phyloP scores from a whole-genome alignment of 352 stramenopile genomes.

The Pythium dissotocum region DNA sequence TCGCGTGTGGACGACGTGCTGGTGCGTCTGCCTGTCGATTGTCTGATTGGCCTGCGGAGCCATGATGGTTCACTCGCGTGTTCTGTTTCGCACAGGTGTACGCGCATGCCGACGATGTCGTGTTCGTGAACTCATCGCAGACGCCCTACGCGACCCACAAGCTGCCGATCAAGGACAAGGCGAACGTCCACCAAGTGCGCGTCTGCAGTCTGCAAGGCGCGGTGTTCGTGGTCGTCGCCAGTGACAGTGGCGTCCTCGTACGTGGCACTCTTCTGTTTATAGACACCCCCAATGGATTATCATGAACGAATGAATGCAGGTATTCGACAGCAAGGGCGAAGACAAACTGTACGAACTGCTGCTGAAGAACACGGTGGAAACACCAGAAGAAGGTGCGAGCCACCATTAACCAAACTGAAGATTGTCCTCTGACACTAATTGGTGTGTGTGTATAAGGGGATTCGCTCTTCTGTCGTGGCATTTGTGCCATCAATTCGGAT shows the following conservation, averaged over 20 bases:
- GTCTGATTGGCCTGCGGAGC: neutral
- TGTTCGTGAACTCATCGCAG: constrained; percentile 27
- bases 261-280: neutral
- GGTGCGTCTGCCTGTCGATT: constrained; percentile 7
- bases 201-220: constrained; percentile 49
- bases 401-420: neutral
- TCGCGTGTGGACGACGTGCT: constrained; percentile 26
- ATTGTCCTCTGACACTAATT: neutral
- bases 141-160: constrained; percentile 29
- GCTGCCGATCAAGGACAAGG: constrained; percentile 30
- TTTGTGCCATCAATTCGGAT: constrained; percentile 55
- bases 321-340: constrained; percentile 63
- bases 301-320: constrained; percentile 28
- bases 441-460: constrained; percentile 27
- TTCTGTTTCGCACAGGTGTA: constrained; percentile 15
- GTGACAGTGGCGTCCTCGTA: constrained; percentile 60
- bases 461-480: constrained; percentile 60
- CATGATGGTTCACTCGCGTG: neutral
- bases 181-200: constrained; percentile 64
- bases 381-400: constrained; percentile 42
- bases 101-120: constrained; percentile 30
- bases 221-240: constrained; percentile 63
- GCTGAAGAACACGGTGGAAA: constrained; percentile 52
- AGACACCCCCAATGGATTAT: too few species aligned
- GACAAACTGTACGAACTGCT: constrained; percentile 55